Conservation (phyloP, 2,329 filamentous ascomycete genomes). For the Fusarium oxysporum region DNA sequence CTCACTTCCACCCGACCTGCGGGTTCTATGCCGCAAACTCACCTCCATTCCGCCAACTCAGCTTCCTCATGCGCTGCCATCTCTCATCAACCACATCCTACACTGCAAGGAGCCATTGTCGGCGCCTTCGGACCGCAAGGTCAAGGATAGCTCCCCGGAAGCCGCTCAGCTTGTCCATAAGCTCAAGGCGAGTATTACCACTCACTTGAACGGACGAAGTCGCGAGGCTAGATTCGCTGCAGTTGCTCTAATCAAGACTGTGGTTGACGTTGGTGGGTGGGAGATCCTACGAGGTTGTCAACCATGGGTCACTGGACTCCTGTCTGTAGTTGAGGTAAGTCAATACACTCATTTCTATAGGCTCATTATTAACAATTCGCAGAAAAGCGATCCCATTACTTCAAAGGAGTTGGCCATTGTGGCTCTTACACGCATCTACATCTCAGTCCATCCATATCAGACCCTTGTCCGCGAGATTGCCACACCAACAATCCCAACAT, state of each 20-base stretch:
- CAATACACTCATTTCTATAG: neutral
- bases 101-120: conserved; percentile 73
- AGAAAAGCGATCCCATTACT: conserved; percentile 82
- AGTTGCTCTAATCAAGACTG: conserved; percentile 81
- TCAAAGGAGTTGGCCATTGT: conserved; percentile 83
- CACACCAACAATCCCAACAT: conserved; percentile 81
- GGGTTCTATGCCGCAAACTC: conserved; percentile 75
- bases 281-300: conserved; percentile 79
- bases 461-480: conserved; percentile 89
- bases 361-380: conserved; percentile 32
- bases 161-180: conserved; percentile 80
- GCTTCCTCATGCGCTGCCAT: conserved; percentile 78
- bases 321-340: conserved; percentile 78
- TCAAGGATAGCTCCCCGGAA: conserved; percentile 73
- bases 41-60: conserved; percentile 77
- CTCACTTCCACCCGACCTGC: conserved; percentile 67
- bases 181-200: conserved; percentile 80
- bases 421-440: conserved; percentile 84
- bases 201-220: conserved; percentile 81
- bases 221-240: conserved; percentile 81
- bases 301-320: conserved; percentile 81
- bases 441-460: conserved; percentile 82
- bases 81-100: conserved; percentile 71
- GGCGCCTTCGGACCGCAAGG: conserved; percentile 67
- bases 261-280: conserved; percentile 86